phyloP scores from a whole-genome alignment of 805 yeast species.

The Priceomyces castillae region DNA sequence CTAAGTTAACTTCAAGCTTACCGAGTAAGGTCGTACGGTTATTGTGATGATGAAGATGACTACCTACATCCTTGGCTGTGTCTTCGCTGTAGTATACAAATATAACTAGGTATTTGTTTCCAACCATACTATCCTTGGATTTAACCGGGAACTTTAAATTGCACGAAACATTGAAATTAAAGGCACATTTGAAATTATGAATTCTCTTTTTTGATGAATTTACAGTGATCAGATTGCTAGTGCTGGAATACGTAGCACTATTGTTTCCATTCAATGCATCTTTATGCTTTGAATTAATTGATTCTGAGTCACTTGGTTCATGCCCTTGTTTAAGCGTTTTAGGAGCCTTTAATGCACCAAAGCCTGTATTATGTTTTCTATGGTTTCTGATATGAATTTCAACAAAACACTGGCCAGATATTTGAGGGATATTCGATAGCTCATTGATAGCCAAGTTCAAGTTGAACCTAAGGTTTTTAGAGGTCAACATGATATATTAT shows the following conservation, averaged over 20 bases:
- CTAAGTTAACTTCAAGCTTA: slow-evolving; percentile 57
- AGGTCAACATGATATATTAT: slow-evolving; percentile 2
- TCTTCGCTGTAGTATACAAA: slow-evolving; percentile 36
- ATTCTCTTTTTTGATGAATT: slow-evolving; percentile 31
- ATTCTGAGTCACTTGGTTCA: neutral
- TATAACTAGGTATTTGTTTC: slow-evolving; percentile 42
- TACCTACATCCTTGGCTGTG: slow-evolving; percentile 7
- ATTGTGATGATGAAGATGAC: slow-evolving; percentile 6
- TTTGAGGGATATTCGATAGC: slow-evolving; percentile 80
- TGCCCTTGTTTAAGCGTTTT: neutral
- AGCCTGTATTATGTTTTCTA: slow-evolving; percentile 20
- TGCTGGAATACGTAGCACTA: neutral
- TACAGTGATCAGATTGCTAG: slow-evolving; percentile 20
- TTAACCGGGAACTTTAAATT: slow-evolving; percentile 42
- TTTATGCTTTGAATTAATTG: neutral
- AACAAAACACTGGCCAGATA: slow-evolving; percentile 64
- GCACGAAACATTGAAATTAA: slow-evolving; percentile 32
- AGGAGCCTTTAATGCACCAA: neutral
- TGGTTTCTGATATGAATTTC: slow-evolving; percentile 62
- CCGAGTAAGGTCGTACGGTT: slow-evolving; percentile 56
- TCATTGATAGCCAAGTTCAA: slow-evolving; percentile 61
- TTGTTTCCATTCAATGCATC: neutral
- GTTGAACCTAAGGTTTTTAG: slow-evolving; percentile 58
- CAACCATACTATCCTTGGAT: slow-evolving; percentile 35
- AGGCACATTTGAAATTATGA: slow-evolving; percentile 40